Base-by-base conservation (phyloP, 805 yeast genomes). In the Myxozyma udenii region DNA sequence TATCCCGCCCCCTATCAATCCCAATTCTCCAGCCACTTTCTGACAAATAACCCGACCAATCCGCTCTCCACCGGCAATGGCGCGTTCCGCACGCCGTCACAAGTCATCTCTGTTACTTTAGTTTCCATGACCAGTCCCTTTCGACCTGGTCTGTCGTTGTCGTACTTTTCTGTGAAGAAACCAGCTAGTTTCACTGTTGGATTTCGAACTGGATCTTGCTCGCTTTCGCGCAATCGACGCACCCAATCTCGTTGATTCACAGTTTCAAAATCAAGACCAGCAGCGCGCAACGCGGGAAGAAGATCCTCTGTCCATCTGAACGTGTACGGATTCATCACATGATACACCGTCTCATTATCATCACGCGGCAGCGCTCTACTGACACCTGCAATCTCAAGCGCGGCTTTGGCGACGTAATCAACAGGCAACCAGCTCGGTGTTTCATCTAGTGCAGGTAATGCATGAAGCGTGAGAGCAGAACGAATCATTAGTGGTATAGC, bases 401-500 rank as follows among this genome's bases (percentile, higher is more conserved):
- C n/a, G 6, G 55, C 36, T 12, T 22, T 28, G 7, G 56, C 57
- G 41, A 50, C 57, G 16, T 30, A 24, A 37, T 53, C 57, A n/a
- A 53, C 55, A 14, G 57, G 57, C 18, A 51, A 22, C 57, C 57
- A 53, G 3, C 44, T 25, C 3, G 48, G 51, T 3, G 45, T 46
- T 36, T 53, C 57, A 18, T 50, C 48, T 6, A 53, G 41, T 11
- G 44, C 40, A 4, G 57, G 57, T 32, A 53, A 21, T 12, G 57
- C 57, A 11, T 36, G 41, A 24, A 53, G 3, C 3, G 52, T 41
- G n/a, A 47, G 6, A 3, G 55, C 57, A 11, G 50, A 42, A n/a
- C 49, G 46, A 26, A 53, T 40, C 52, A 53, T 50, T 21, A 53
- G 41, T 24, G 57, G 56, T 9, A 50, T 50, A 19, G 57, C 57